phyloP scores from a whole-genome alignment of 2,329 filamentous ascomycete genomes.

The Fusarium odoratissimum region DNA sequence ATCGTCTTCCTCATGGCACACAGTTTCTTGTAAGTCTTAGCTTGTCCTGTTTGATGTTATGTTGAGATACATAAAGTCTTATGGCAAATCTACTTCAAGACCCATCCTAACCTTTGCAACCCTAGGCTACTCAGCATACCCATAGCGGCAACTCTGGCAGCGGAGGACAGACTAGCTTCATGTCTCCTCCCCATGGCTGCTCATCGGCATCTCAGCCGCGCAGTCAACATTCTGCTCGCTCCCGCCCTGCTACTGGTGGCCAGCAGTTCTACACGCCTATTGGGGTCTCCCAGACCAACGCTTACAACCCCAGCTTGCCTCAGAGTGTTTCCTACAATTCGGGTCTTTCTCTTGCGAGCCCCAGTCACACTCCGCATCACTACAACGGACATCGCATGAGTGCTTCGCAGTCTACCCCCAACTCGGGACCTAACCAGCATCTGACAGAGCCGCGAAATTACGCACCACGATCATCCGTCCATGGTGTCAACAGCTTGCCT shows the following conservation, averaged over 20 bases:
- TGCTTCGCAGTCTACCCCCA: conserved; percentile 20
- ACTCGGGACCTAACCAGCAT: conserved; percentile 22
- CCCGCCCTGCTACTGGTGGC: conserved; percentile 1
- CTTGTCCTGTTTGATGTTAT: not conserved
- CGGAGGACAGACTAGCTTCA: not conserved
- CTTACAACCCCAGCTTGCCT: conserved; percentile 11
- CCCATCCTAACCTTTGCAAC: conserved; percentile 5
- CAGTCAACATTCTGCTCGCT: not conserved
- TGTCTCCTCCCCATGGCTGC: conserved; percentile 16
- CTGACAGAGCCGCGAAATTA: conserved; percentile 58
- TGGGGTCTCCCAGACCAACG: conserved; percentile 12
- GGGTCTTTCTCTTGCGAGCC: conserved; percentile 29
- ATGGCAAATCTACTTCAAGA: not conserved
- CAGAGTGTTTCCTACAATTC: conserved; percentile 31
- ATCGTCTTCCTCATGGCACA: conserved; percentile 8
- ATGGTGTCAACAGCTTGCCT: conserved; percentile 43
- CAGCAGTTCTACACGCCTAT: conserved; percentile 25
- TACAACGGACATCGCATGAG: not conserved
- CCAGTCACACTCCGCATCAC: conserved; percentile 33
- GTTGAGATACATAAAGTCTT: not conserved
- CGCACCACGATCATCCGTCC: conserved; percentile 50
- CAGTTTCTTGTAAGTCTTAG: conserved; percentile 23
- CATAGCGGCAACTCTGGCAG: not conserved
- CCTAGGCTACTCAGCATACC: not conserved
- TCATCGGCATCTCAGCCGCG: conserved; percentile 1